Evolutionary conservation across 495 filamentous ascomycete genomes (phyloP), one percentile per base, ranked within the genome.

Genomic region (Melanomma pulvis-pyrius): DNA sequence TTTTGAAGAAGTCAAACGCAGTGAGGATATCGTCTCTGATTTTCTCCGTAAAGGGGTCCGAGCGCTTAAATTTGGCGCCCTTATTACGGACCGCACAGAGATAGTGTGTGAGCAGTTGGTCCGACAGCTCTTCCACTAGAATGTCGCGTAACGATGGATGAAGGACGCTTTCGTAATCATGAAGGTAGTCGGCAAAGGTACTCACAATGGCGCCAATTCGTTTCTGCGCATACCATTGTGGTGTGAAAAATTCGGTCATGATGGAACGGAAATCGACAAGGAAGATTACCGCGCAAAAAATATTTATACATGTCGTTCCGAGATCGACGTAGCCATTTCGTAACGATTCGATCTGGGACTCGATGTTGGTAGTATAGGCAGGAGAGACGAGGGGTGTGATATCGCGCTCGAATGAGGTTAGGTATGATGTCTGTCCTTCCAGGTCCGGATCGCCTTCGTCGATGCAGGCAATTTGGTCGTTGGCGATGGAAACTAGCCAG

Each of bases 401-500:
- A 67, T 93, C 90, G 66, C 83, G 82, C 63, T 86, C 86, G 84
- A 96, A 97, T 67, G 86, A 84, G 11, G 88, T 86, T 46, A 97
- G 82, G 80, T 96, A 96, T 30, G 88, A 87, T 29, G 88, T 69
- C 41, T 87, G 86, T 48, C 83, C 85, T 32, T 86, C 86, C 53
- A 82, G 84, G 30, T 87, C 86, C 55, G 84, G 85, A 61, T 86
- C 81, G 25, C 12, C 48, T 74, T 97, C 94, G 74, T 97, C 93
- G 73, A 97, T 97, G 77, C 92, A 96, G 58, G 91, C 91, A 70
- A 99, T 97, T 74, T 99, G 94, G 77, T 99, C 94, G 77, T 98
- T 99, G 63, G 94, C 94, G 54, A 96, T 90, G n/a, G 93, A 92
- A 24, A 98, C 84, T 47, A 98, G 85, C 90, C 92, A 98, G 76